Evolutionary conservation across 1,284 basidiomycete genomes (phyloP).

Genomic region (Peniophora sp.): DNA sequence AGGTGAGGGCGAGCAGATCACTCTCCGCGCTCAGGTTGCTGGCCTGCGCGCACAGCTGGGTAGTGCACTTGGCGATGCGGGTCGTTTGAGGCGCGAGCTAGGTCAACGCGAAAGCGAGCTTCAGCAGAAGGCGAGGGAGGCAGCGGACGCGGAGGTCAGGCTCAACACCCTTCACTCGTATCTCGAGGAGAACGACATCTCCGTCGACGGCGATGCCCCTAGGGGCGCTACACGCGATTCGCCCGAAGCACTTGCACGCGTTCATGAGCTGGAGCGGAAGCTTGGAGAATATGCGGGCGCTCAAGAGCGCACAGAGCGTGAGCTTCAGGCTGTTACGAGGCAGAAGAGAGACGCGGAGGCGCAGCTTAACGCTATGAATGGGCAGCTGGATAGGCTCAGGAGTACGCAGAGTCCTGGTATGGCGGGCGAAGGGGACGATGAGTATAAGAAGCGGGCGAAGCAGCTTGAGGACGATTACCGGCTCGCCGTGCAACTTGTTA

Average conservation of each 20-base stretch:
- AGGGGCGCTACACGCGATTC: conserved; percentile 26
- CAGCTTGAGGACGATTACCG: conserved; percentile 96
- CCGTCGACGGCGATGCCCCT: conserved; percentile 36
- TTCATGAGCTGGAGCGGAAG: conserved; percentile 69
- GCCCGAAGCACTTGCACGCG: conserved; percentile 38
- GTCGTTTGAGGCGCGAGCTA: conserved; percentile 64
- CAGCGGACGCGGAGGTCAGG: conserved; percentile 71
- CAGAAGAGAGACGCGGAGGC: conserved; percentile 69
- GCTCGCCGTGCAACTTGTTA: conserved; percentile 85
- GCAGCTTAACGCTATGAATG: conserved; percentile 55
- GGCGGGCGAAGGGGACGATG: conserved; percentile 59
- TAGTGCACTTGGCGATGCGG: conserved; percentile 64
- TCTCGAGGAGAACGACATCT: conserved; percentile 83
- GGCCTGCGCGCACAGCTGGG: conserved; percentile 75
- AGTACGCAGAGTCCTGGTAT: conserved; percentile 42
- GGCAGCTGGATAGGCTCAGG: conserved; percentile 58
- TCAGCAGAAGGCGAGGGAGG: conserved; percentile 58
- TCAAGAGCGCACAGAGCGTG: conserved; percentile 68
- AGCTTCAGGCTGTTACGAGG: conserved; percentile 54
- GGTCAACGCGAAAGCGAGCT: conserved; percentile 64
- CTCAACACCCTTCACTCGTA: conserved; percentile 80
- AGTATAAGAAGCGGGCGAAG: conserved; percentile 67
- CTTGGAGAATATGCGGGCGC: conserved; percentile 65
- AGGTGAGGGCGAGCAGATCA: conserved; percentile 63
- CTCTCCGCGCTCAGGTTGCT: conserved; percentile 72